Conservation (phyloP, 2,329 filamentous ascomycete genomes). For the Alternaria gansuensis region DNA sequence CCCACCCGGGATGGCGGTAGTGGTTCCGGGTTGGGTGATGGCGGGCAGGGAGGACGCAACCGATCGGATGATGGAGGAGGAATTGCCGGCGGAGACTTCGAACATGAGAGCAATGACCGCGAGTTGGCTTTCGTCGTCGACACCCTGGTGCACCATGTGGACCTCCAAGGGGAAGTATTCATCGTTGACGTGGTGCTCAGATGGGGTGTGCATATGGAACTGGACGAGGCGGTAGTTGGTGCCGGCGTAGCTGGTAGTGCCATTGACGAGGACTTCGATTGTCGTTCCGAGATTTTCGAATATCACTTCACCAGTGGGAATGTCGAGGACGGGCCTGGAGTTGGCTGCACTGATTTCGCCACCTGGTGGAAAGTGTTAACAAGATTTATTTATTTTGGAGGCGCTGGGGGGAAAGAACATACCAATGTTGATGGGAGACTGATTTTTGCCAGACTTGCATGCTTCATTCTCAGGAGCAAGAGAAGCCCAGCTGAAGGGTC, state of each 20-base stretch:
- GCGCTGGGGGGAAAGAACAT: constrained; percentile 17
- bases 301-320: constrained; percentile 57
- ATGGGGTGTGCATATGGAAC: constrained; percentile 69
- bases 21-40: constrained; percentile 54
- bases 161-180: constrained; percentile 60
- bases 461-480: constrained; percentile 56
- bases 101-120: constrained; percentile 56
- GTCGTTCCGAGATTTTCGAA: constrained; percentile 68
- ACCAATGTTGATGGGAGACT: constrained; percentile 67
- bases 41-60: constrained; percentile 50
- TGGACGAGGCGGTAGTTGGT: constrained; percentile 59
- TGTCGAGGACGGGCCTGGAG: constrained; percentile 43
- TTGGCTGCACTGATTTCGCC: constrained; percentile 43
- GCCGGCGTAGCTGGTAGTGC: constrained; percentile 56
- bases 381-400: not conserved
- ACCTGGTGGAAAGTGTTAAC: constrained; percentile 34
- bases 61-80: constrained; percentile 43
- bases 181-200: constrained; percentile 64
- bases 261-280: constrained; percentile 64
- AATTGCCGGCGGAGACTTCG: constrained; percentile 51
- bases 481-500: constrained; percentile 64
- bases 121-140: constrained; percentile 49
- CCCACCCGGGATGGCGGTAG: constrained; percentile 38
- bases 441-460: constrained; percentile 61
- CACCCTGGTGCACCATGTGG: constrained; percentile 67